Evolutionary conservation across 257 asterid species (phyloP), one percentile per base, ranked within the genome.

Genomic region (Plectranthus barbatus): DNA sequence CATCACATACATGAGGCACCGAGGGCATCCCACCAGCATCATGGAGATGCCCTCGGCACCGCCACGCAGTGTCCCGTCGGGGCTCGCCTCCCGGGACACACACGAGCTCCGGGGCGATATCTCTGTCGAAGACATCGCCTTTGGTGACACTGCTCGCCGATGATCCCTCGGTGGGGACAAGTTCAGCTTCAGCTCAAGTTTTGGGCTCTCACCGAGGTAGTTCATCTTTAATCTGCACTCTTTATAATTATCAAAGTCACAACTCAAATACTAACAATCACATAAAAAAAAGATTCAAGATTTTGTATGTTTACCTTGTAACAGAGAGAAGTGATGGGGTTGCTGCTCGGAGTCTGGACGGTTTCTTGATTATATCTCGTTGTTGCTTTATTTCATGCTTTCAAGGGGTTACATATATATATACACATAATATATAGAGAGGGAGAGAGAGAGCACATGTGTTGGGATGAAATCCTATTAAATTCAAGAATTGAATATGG

Each of bases 141-240:
- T 73, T 14, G 85, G 52, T 20, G 74, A 44, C 36, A 57, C 34
- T 4, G 17, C 49, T 31, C 26, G 74, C 19, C 56, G 47, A 14
- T 39, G 55, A 4, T 58, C 51, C 64, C 51, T 33, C 31, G 78
- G 67, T 9, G 86, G 83, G 33, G 84, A 78, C 33, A 80, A 44
- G 62, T 78, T 76, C 64, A 76, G 76, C 26, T 71, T 72, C 76
- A 80, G 55, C 58, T 83, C 90, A 6, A 78, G 79, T 11, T 76
- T 72, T 6, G 86, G 75, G 56, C 74, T 60, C 48, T 56, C 68
- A 5, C 23, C 59, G 5, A 45, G 40, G 56, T 37, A 64, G 41
- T 47, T 76, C 84, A 80, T 83, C 34, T 26, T 68, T 18, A 11
- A 19, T n/a, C 6, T 1, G 4, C 48, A 26, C 48, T 13, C 3